These are phyloP conservation scores for Fusarium oligoseptatum DNA, from an alignment of 2,329 filamentous ascomycete species.

Conservation along the genomic window DNA sequence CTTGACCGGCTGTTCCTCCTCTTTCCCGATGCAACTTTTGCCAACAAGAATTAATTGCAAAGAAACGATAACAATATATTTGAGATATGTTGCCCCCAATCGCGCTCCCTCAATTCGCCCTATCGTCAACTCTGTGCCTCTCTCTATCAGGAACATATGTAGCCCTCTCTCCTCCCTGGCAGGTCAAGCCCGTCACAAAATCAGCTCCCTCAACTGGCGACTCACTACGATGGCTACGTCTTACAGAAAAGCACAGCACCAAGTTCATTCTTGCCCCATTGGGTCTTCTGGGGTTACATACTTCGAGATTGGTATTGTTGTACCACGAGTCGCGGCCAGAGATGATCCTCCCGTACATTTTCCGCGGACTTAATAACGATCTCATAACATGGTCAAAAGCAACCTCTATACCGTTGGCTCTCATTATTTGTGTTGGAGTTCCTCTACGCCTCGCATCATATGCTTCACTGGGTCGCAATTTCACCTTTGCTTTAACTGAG, in stretches of 20 bases:
- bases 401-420: slow-evolving; percentile 51
- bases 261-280: slow-evolving; percentile 43
- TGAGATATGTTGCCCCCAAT: slow-evolving; percentile 14
- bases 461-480: slow-evolving; percentile 61
- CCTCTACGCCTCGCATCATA: slow-evolving; percentile 56
- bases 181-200: slow-evolving; percentile 40
- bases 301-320: slow-evolving; percentile 34
- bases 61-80: not conserved
- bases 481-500: slow-evolving; percentile 64
- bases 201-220: slow-evolving; percentile 30
- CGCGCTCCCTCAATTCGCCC: slow-evolving; percentile 29
- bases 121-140: slow-evolving; percentile 43
- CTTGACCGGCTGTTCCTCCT: not conserved
- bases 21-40: not conserved
- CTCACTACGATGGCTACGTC: slow-evolving; percentile 40
- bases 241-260: slow-evolving; percentile 45
- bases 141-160: slow-evolving; percentile 49
- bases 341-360: not conserved
- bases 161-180: slow-evolving; percentile 47
- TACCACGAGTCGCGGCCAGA: slow-evolving; percentile 13
- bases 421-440: slow-evolving; percentile 50
- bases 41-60: not conserved
- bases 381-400: slow-evolving; percentile 54
- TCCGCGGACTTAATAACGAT: slow-evolving; percentile 49
- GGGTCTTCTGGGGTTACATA: slow-evolving; percentile 37